phyloP scores from a whole-genome alignment of 1,284 basidiomycete genomes.

The Moniliophthora roreri region DNA sequence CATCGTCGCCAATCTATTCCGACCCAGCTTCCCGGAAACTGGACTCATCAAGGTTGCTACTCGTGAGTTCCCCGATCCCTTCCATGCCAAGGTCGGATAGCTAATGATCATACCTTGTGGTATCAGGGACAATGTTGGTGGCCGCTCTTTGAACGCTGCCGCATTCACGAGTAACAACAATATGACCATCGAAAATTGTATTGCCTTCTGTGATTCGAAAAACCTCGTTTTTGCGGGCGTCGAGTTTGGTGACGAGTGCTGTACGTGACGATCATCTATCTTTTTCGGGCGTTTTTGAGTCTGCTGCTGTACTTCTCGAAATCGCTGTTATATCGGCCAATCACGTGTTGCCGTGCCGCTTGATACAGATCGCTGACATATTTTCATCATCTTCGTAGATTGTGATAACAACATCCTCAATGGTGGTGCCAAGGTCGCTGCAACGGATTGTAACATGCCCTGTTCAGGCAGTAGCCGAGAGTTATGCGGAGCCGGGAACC shows the following conservation, averaged over 20 bases:
- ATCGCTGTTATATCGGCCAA: constrained; percentile 2
- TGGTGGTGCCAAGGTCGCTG: constrained; percentile 43
- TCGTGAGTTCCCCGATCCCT: constrained; percentile 43
- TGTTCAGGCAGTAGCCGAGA: constrained; percentile 62
- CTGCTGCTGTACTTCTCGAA: background rate
- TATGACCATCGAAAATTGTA: constrained; percentile 70
- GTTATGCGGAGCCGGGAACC: constrained; percentile 58
- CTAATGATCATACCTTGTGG: constrained; percentile 27
- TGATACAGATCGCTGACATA: constrained; percentile 1
- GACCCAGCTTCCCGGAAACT: constrained; percentile 46
- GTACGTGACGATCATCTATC: constrained; percentile 33
- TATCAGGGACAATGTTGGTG: constrained; percentile 42
- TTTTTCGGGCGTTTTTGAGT: constrained; percentile 5
- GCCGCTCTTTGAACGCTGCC: constrained; percentile 51
- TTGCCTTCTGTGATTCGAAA: constrained; percentile 53
- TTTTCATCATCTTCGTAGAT: constrained; percentile 36
- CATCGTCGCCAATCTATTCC: constrained; percentile 40
- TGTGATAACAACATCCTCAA: constrained; percentile 58
- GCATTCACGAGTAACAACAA: constrained; percentile 40
- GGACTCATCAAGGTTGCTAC: constrained; percentile 64
- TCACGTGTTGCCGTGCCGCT: background rate
- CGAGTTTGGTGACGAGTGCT: constrained; percentile 60
- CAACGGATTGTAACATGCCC: constrained; percentile 58
- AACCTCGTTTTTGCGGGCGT: constrained; percentile 61
- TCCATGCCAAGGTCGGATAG: constrained; percentile 3